phyloP scores from a whole-genome alignment of 1,139 yeast species.

The Taiozyma sp. region DNA sequence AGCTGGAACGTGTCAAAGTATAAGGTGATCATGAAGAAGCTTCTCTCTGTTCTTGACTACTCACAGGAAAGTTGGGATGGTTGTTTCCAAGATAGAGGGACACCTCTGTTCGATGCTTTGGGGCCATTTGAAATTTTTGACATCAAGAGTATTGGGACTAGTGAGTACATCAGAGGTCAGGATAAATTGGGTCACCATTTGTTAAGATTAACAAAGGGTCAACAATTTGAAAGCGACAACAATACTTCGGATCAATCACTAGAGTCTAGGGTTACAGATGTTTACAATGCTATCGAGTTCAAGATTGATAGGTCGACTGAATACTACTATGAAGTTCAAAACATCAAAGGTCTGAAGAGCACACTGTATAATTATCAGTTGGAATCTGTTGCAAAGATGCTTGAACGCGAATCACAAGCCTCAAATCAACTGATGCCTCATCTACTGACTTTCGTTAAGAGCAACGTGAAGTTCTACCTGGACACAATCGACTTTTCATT shows the following conservation, averaged over 20 bases:
- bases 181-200: constrained; percentile 9
- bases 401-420: constrained; percentile 41
- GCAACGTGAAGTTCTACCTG: constrained; percentile 23
- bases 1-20: constrained; percentile 29
- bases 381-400: constrained; percentile 54
- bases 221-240: constrained; percentile 6
- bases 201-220: constrained; percentile 5
- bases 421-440: constrained; percentile 38
- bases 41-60: constrained; percentile 37
- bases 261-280: constrained; percentile 23
- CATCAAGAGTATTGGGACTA: constrained; percentile 10
- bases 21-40: constrained; percentile 28
- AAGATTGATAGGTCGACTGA: constrained; percentile 16
- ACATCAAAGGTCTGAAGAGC: constrained; percentile 45
- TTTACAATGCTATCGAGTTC: constrained; percentile 17
- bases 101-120: constrained; percentile 13
- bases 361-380: constrained; percentile 51
- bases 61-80: constrained; percentile 21
- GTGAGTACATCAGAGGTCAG: constrained; percentile 3
- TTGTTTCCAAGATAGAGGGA: not conserved
- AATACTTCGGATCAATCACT: not conserved
- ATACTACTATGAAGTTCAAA: constrained; percentile 19
- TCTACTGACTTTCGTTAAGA: constrained; percentile 27
- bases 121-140: constrained; percentile 7
- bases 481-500: constrained; percentile 31